phyloP scores from a whole-genome alignment of 73 alveolate genomes.

The Symbiodinium pilosum region DNA sequence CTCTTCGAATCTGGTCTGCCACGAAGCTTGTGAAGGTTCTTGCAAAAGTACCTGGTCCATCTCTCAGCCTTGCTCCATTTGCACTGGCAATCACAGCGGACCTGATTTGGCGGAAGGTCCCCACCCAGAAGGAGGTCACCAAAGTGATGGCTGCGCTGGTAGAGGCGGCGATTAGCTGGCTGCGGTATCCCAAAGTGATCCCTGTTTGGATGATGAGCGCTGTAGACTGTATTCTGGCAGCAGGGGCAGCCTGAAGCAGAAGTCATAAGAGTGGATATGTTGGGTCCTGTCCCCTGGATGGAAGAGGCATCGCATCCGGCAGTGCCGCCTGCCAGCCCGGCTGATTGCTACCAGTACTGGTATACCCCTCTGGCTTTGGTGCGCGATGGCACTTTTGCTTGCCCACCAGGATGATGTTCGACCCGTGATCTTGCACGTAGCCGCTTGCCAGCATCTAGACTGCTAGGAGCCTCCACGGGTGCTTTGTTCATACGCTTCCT shows the following conservation, averaged over 20 bases:
- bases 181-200: no score
- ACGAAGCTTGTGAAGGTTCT: conserved; percentile 28
- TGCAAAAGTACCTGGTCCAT: conserved; percentile 59
- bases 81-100: no score
- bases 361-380: neutral
- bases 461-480: neutral
- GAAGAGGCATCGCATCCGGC: conserved; percentile 76
- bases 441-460: neutral
- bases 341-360: neutral
- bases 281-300: neutral
- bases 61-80: no score
- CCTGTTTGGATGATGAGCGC: no score
- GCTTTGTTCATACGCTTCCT: neutral
- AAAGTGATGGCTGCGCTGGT: conserved; percentile 98
- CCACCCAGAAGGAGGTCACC: conserved; percentile 97
- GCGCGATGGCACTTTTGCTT: conserved; percentile 97
- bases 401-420: conserved; percentile 96
- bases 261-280: no score
- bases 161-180: conserved; percentile 96
- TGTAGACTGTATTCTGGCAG: no score
- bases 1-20: no score
- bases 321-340: conserved; percentile 65
- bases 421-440: conserved; percentile 98
- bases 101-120: conserved; percentile 34
- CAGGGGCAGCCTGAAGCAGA: no score